Conservation (phyloP, 2,329 filamentous ascomycete species). For the Neofusicoccum ribis region DNA sequence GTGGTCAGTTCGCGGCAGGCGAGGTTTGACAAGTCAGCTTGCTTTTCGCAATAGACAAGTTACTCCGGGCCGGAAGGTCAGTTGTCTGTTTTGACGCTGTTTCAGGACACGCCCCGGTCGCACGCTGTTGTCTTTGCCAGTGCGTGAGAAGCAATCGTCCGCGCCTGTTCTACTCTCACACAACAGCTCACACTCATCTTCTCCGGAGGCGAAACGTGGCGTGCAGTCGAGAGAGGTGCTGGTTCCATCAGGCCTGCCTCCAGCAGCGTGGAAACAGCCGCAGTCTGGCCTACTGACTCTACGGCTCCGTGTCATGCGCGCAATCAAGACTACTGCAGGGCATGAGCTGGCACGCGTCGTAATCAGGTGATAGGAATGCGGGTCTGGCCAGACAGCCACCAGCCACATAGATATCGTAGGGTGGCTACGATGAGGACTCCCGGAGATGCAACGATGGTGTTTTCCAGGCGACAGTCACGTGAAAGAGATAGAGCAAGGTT, state of each 20-base stretch:
- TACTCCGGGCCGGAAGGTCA: neutral
- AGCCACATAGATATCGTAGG: neutral
- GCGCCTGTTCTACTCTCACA: neutral
- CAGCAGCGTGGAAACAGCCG: no score
- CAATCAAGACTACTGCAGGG: neutral
- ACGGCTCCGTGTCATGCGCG: neutral
- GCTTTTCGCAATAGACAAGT: neutral
- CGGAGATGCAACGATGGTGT: neutral
- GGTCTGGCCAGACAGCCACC: neutral
- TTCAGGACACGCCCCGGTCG: neutral
- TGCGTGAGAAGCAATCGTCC: no score
- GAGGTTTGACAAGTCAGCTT: neutral
- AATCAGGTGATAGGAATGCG: neutral
- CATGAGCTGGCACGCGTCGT: no score
- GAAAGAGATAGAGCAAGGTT: neutral
- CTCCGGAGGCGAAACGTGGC: no score
- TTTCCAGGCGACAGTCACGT: neutral
- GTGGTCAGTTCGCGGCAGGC: neutral
- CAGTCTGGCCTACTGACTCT: neutral
- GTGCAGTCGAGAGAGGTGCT: no score
- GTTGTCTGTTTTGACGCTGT: neutral
- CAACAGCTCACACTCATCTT: no score
- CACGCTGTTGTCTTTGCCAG: no score
- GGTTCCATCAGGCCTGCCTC: no score
- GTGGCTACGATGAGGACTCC: neutral